These are phyloP conservation scores for Claviceps sp. DNA, from an alignment of 2,329 filamentous ascomycete species.

Conservation along the genomic window DNA sequence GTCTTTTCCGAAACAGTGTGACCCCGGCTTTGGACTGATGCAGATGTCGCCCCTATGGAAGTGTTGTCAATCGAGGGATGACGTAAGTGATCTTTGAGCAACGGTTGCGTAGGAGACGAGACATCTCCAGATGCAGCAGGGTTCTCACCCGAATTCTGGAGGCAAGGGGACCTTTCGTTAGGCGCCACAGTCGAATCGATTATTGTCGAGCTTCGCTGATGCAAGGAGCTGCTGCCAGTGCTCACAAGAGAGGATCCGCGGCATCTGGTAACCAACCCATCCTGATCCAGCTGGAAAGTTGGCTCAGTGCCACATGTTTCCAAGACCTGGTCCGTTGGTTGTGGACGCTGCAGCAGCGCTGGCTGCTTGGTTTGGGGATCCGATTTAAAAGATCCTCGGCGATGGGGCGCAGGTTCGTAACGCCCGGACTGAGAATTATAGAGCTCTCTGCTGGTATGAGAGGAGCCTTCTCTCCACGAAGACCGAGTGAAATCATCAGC, in stretches of 20 bases:
- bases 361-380: conserved; percentile 59
- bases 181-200: conserved; percentile 27
- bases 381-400: conserved; percentile 54
- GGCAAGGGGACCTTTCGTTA: conserved; percentile 34
- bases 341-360: conserved; percentile 63
- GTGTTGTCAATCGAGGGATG: conserved; percentile 19
- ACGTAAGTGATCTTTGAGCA: conserved; percentile 14
- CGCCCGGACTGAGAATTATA: conserved; percentile 93
- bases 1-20: conserved; percentile 17
- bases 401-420: conserved; percentile 77
- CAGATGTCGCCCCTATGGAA: conserved; percentile 30
- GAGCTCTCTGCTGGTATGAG: conserved; percentile 56
- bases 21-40: conserved; percentile 23
- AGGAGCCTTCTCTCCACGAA: conserved; percentile 60
- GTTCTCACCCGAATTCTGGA: conserved; percentile 34
- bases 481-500: conserved; percentile 86
- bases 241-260: conserved; percentile 87
- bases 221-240: conserved; percentile 62
- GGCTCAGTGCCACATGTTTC: conserved; percentile 84
- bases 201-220: conserved; percentile 39
- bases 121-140: conserved; percentile 29
- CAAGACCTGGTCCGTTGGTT: conserved; percentile 51
- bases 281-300: conserved; percentile 54
- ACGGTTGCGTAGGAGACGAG: conserved; percentile 8
- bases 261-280: conserved; percentile 57